These are phyloP conservation scores for Fistulina hepatica DNA, from an alignment of 1,284 basidiomycete species.

Conservation along the genomic window DNA sequence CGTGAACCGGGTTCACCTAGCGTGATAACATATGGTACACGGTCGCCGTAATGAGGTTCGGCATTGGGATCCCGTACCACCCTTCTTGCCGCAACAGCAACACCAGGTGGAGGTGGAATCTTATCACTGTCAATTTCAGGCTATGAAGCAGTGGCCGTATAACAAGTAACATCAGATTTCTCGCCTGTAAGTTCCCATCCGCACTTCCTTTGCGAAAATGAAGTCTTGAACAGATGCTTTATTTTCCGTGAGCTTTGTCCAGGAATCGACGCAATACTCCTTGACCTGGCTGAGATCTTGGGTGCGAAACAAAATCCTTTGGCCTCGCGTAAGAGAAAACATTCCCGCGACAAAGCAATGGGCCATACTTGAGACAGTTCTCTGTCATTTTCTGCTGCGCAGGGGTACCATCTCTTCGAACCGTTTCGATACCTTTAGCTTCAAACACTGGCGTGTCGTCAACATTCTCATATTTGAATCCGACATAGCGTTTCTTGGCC, in stretches of 20 bases:
- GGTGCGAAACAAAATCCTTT: conserved; percentile 77
- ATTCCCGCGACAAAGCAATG: not conserved
- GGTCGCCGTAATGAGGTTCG: conserved; percentile 87
- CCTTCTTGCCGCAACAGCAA: conserved; percentile 71
- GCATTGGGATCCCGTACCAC: conserved; percentile 69
- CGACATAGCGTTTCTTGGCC: conserved; percentile 81
- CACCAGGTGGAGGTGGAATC: conserved; percentile 83
- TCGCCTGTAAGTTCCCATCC: conserved; percentile 88
- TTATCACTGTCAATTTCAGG: conserved; percentile 47
- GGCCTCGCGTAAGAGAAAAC: not conserved
- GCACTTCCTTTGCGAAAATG: conserved; percentile 90
- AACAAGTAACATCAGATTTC: conserved; percentile 11
- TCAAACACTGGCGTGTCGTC: conserved; percentile 81
- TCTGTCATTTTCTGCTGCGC: conserved; percentile 89
- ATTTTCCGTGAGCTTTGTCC: conserved; percentile 78
- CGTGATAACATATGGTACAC: conserved; percentile 84
- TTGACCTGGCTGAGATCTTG: conserved; percentile 87
- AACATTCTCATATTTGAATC: conserved; percentile 84
- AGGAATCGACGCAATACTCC: conserved; percentile 77
- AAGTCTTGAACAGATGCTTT: conserved; percentile 83
- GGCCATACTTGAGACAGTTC: conserved; percentile 66
- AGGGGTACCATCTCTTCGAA: conserved; percentile 81
- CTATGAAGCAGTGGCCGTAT: not conserved
- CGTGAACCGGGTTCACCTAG: conserved; percentile 55
- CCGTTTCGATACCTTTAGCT: conserved; percentile 96